phyloP scores from a whole-genome alignment of 257 asterid genomes.

The Salvia miltiorrhiza region DNA sequence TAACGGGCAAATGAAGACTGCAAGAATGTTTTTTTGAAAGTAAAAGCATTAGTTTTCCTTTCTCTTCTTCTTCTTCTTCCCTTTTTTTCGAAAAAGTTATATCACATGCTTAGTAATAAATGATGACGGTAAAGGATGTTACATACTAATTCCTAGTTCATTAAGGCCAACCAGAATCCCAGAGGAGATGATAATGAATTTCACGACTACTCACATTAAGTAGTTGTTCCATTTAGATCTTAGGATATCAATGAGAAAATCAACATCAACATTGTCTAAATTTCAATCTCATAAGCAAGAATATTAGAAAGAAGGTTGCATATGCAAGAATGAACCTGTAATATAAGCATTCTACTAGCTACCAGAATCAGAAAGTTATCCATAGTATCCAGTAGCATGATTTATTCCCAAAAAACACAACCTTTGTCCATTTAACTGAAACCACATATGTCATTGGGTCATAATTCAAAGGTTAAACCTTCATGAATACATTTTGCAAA shows the following conservation, averaged over 20 bases:
- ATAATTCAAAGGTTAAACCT: neutral
- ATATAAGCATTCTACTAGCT: no score
- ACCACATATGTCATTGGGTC: neutral
- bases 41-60: constrained; percentile 13
- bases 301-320: neutral
- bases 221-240: neutral
- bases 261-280: neutral
- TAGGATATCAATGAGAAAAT: neutral
- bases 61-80: neutral
- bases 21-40: constrained; percentile 26
- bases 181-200: neutral
- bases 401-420: no score
- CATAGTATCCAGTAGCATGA: no score
- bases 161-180: neutral
- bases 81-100: neutral
- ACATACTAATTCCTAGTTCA: neutral
- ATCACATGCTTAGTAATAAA: neutral
- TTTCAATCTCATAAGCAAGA: constrained; percentile 3
- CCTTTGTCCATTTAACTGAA: neutral
- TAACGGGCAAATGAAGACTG: constrained; percentile 97
- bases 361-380: no score
- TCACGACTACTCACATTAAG: neutral
- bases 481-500: neutral
- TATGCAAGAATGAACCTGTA: neutral
- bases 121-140: neutral